These are phyloP conservation scores for Infundibulicybe gibba DNA, from an alignment of 768 basidiomycete species.

Conservation along the genomic window DNA sequence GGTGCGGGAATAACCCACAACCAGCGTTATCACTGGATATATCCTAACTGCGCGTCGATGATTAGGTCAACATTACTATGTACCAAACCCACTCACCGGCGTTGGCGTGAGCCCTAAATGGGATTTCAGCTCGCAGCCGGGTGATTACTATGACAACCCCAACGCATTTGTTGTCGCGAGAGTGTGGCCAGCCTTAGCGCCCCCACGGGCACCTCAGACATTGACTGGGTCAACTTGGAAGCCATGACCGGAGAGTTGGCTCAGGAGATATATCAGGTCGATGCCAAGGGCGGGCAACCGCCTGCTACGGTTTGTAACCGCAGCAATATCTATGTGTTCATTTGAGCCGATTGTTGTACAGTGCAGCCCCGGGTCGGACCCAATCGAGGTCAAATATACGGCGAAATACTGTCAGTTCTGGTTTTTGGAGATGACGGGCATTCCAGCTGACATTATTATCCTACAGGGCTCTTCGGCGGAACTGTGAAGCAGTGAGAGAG, in stretches of 20 bases:
- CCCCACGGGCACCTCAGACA: conserved; percentile 35
- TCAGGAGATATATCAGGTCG: conserved; percentile 43
- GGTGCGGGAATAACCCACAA: conserved; percentile 2
- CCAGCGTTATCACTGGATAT: no score
- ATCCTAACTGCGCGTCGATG: no score
- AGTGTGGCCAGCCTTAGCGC: conserved; percentile 37
- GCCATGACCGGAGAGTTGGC: conserved; percentile 45
- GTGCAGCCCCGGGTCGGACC: conserved; percentile 36
- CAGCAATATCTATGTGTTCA: not conserved
- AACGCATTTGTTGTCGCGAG: conserved; percentile 44
- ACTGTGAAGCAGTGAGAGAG: not conserved
- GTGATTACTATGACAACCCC: conserved; percentile 30
- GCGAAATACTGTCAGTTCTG: conserved; percentile 46
- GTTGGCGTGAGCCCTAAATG: conserved; percentile 45
- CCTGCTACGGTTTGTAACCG: conserved; percentile 38
- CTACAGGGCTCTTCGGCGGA: not conserved
- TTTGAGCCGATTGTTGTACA: conserved; percentile 4
- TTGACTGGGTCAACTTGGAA: conserved; percentile 56
- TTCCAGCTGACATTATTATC: not conserved
- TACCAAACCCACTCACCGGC: conserved; percentile 38
- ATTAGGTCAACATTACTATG: conserved; percentile 54
- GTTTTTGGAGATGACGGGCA: not conserved
- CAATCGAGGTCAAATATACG: conserved; percentile 46
- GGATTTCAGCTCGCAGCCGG: conserved; percentile 50
- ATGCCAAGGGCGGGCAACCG: conserved; percentile 52